A percentile compares a stretch with the other conserved stretches of the same genome.
Conservation (phyloP, 495 filamentous ascomycete genomes). For the Talaromyces wortmannii region DNA sequence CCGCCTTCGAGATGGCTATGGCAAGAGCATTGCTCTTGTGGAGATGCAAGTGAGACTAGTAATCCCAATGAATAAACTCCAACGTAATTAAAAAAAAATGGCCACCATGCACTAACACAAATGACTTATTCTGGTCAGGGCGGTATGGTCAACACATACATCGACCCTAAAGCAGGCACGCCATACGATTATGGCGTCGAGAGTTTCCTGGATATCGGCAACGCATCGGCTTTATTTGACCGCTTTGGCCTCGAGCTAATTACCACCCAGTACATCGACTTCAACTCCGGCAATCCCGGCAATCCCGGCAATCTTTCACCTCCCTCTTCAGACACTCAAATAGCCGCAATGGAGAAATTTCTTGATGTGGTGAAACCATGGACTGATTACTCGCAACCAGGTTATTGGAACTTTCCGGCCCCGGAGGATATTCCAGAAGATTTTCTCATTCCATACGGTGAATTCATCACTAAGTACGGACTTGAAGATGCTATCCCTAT, state of each 20-base stretch:
- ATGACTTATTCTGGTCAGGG: slow-evolving; percentile 17
- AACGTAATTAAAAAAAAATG: neutral
- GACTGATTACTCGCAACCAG: slow-evolving; percentile 26
- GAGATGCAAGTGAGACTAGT: slow-evolving; percentile 33
- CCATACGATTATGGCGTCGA: slow-evolving; percentile 33
- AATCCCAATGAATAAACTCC: slow-evolving; percentile 7
- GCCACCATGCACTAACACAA: slow-evolving; percentile 2
- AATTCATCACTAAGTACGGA: slow-evolving; percentile 36
- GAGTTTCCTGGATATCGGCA: slow-evolving; percentile 27
- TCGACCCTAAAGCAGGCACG: slow-evolving; percentile 19
- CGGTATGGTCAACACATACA: slow-evolving; percentile 35
- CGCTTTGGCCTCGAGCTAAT: slow-evolving; percentile 27
- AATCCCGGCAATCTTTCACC: slow-evolving; percentile 12
- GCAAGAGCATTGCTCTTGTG: slow-evolving; percentile 30
- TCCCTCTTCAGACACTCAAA: slow-evolving; percentile 13
- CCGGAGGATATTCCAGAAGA: slow-evolving; percentile 30
- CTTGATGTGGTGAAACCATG: slow-evolving; percentile 24
- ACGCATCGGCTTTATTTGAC: slow-evolving; percentile 30
- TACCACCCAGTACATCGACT: slow-evolving; percentile 29
- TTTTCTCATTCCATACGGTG: slow-evolving; percentile 34
- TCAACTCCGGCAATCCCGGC: slow-evolving; percentile 24
- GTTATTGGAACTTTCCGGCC: slow-evolving; percentile 29
- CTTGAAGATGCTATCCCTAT: slow-evolving; percentile 25
- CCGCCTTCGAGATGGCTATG: slow-evolving; percentile 28
- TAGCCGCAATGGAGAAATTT: slow-evolving; percentile 26